Conservation (phyloP, 768 basidiomycete genomes). For the Podaxis sp. region DNA sequence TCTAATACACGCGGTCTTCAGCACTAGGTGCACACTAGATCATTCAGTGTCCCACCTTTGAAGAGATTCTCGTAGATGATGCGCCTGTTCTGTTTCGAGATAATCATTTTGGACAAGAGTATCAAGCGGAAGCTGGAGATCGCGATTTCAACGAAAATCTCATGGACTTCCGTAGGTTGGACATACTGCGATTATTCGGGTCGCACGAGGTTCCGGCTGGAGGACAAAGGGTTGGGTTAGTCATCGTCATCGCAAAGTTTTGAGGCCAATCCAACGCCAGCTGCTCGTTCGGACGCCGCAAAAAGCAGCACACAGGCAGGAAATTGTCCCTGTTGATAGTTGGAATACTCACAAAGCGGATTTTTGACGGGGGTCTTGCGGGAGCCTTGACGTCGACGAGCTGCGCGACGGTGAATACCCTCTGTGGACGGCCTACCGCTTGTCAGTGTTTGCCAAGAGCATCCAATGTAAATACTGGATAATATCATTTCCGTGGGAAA, state of each 20-base stretch:
- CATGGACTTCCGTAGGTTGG: neutral
- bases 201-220: constrained; percentile 42
- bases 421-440: constrained; percentile 4
- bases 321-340: constrained; percentile 18
- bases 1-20: constrained; percentile 47
- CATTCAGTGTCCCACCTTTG: constrained; percentile 69
- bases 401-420: neutral
- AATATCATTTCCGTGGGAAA: neutral
- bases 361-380: constrained; percentile 38
- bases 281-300: constrained; percentile 26
- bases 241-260: constrained; percentile 36
- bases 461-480: neutral
- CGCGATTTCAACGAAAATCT: neutral
- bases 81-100: constrained; percentile 93
- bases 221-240: constrained; percentile 25
- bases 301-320: constrained; percentile 24
- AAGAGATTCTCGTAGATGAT: constrained; percentile 99
- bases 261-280: constrained; percentile 37
- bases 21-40: neutral
- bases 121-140: constrained; percentile 32
- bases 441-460: constrained; percentile 9
- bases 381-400: constrained; percentile 41
- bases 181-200: constrained; percentile 38
- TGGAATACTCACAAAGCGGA: constrained; percentile 39
- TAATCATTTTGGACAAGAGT: constrained; percentile 79